Conservation (phyloP, 768 basidiomycete genomes). For the Termitomyces sp. region DNA sequence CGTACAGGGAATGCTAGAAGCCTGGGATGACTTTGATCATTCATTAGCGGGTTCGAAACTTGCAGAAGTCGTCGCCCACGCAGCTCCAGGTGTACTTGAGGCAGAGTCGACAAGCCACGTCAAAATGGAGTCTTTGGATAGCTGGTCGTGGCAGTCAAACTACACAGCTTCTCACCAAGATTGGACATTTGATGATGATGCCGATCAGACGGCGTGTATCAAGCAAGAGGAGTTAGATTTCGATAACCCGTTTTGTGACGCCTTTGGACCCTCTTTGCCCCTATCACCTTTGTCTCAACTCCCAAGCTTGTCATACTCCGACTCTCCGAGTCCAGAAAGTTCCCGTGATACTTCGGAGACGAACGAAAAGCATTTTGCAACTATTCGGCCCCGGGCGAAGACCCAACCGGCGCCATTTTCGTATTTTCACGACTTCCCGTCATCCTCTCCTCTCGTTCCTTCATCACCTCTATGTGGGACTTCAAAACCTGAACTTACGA, state of each 20-base stretch:
- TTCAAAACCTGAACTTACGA: slow-evolving; percentile 17
- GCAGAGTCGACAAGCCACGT: slow-evolving; percentile 23
- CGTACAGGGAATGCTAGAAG: slow-evolving; percentile 59
- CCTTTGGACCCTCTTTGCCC: slow-evolving; percentile 22
- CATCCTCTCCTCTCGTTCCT: slow-evolving; percentile 6
- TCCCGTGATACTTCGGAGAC: slow-evolving; percentile 8
- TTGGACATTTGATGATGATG: slow-evolving; percentile 25
- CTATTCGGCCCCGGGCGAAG: slow-evolving; percentile 33
- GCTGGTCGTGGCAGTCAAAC: slow-evolving; percentile 38
- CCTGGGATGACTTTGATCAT: slow-evolving; percentile 62
- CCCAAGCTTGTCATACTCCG: slow-evolving; percentile 20
- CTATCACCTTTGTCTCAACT: slow-evolving; percentile 23
- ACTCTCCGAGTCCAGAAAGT: slow-evolving; percentile 16
- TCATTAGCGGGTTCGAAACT: slow-evolving; percentile 36
- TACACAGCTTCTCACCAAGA: slow-evolving; percentile 18
- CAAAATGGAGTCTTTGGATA: slow-evolving; percentile 39
- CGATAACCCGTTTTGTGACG: slow-evolving; percentile 25
- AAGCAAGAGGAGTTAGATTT: slow-evolving; percentile 45
- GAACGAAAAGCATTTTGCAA: slow-evolving; percentile 14
- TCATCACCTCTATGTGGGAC: slow-evolving; percentile 14
- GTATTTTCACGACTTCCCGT: slow-evolving; percentile 11
- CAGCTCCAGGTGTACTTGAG: slow-evolving; percentile 24
- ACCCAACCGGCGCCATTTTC: slow-evolving; percentile 26
- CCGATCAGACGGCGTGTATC: slow-evolving; percentile 24
- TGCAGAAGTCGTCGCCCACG: slow-evolving; percentile 35